A percentile compares a stretch with the other conserved stretches of the same genome.
Conservation (phyloP, 352 stramenopile species). For the Globisporangium rhizosaccharum region DNA sequence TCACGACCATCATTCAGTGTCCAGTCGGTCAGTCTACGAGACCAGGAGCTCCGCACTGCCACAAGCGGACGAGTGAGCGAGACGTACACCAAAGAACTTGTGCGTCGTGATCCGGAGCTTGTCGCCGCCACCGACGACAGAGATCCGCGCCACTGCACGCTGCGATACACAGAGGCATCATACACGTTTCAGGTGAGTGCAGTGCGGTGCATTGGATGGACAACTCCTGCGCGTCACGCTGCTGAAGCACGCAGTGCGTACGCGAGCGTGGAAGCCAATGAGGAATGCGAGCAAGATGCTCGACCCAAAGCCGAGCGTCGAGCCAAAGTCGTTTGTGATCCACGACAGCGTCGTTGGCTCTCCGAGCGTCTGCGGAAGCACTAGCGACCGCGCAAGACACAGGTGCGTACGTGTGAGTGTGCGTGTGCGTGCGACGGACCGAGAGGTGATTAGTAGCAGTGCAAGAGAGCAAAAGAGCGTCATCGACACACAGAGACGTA, state of each 20-base stretch:
- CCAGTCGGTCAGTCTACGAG: not conserved
- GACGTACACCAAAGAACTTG: slow-evolving; percentile 81
- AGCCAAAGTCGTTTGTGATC: slow-evolving; percentile 75
- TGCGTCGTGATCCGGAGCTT: slow-evolving; percentile 84
- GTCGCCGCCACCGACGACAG: slow-evolving; percentile 61
- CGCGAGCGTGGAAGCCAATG: slow-evolving; percentile 76
- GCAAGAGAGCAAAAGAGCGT: too few relatives aligned
- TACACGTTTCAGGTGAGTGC: not conserved
- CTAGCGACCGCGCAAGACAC: slow-evolving; percentile 9
- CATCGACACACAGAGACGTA: slow-evolving; percentile 12
- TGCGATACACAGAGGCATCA: slow-evolving; percentile 12
- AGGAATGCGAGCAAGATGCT: slow-evolving; percentile 74
- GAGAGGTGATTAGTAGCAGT: too few relatives aligned
- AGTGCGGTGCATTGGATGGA: not conserved
- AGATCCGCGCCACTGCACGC: slow-evolving; percentile 75
- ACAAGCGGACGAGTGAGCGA: not conserved
- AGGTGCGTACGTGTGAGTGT: not conserved
- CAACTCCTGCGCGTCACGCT: not conserved
- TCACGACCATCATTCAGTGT: not conserved
- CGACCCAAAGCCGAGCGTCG: slow-evolving; percentile 73
- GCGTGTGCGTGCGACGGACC: not conserved
- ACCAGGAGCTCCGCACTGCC: not conserved
- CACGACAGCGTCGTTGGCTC: slow-evolving; percentile 80
- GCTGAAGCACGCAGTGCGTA: slow-evolving; percentile 17
- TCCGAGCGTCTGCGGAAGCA: slow-evolving; percentile 46